A percentile compares a stretch with the other conserved stretches of the same genome.
Conservation (phyloP, 768 basidiomycete genomes). For the Sutorius australiensis region DNA sequence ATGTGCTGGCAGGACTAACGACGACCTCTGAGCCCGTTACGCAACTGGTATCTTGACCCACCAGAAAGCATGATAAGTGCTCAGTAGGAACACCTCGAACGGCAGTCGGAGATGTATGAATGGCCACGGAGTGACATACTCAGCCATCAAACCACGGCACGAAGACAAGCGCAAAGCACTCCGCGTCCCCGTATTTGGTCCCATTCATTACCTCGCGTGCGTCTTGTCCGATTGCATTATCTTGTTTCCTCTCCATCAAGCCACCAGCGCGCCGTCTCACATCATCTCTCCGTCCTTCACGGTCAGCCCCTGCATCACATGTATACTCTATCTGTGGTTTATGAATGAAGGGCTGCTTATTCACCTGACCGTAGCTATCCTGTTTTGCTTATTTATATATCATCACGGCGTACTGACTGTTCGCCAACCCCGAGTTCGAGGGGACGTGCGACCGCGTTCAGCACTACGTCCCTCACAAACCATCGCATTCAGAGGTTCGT, state of each 20-base stretch:
- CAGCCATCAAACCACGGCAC: background rate
- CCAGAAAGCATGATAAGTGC: background rate
- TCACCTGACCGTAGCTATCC: background rate
- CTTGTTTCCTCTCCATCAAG: background rate
- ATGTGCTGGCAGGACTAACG: conserved; percentile 1
- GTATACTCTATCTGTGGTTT: background rate
- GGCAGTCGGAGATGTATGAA: conserved; percentile 2
- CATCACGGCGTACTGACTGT: background rate
- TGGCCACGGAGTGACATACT: conserved; percentile 13
- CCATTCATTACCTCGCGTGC: no score
- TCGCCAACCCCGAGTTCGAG: background rate
- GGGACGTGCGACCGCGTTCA: background rate
- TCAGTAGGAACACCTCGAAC: conserved; percentile 8
- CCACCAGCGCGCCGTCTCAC: no score
- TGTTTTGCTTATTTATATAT: conserved; percentile 2
- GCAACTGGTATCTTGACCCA: conserved; percentile 2
- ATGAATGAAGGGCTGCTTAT: background rate
- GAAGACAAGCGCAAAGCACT: background rate
- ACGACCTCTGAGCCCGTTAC: background rate
- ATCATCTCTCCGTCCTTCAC: background rate
- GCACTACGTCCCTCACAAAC: background rate
- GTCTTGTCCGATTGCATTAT: no score
- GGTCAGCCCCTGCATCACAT: background rate
- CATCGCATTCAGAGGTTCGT: background rate
- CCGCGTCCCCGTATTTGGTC: background rate